Conservation (phyloP, 768 basidiomycete genomes). For the Lactifluus piperatus region DNA sequence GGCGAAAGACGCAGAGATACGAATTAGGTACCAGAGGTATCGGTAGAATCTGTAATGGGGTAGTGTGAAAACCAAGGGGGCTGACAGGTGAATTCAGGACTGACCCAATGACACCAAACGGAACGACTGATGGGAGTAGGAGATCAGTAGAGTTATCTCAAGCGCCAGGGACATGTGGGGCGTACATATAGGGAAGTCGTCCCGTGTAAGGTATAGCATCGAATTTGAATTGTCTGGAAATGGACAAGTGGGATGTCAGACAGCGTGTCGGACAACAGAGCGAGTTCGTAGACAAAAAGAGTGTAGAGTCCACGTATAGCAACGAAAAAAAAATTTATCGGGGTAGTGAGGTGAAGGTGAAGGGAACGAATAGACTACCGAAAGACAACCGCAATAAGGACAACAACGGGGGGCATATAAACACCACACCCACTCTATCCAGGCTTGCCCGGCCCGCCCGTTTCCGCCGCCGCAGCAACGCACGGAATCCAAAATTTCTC, state of each 20-base stretch:
- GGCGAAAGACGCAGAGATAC: slow-evolving; percentile 64
- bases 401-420: neutral
- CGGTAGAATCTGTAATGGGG: slow-evolving; percentile 64
- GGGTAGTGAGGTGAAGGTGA: neutral
- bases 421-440: too few species aligned
- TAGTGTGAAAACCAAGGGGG: neutral
- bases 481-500: neutral
- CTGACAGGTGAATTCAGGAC: slow-evolving; percentile 20
- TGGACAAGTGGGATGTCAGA: neutral
- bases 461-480: neutral
- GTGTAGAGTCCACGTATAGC: slow-evolving; percentile 17
- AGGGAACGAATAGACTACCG: neutral
- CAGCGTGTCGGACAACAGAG: slow-evolving; percentile 15
- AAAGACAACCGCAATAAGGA: neutral
- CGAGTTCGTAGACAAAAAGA: slow-evolving; percentile 21
- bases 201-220: slow-evolving; percentile 87
- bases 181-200: slow-evolving; percentile 87
- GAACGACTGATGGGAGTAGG: slow-evolving; percentile 52
- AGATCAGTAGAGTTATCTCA: neutral
- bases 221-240: neutral
- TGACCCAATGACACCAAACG: slow-evolving; percentile 83
- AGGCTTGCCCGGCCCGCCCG: neutral
- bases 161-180: slow-evolving; percentile 21
- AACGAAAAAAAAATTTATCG: slow-evolving; percentile 4
- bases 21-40: slow-evolving; percentile 88